Conservation (phyloP, 352 stramenopile genomes). For the Globisporangium camurandrum region DNA sequence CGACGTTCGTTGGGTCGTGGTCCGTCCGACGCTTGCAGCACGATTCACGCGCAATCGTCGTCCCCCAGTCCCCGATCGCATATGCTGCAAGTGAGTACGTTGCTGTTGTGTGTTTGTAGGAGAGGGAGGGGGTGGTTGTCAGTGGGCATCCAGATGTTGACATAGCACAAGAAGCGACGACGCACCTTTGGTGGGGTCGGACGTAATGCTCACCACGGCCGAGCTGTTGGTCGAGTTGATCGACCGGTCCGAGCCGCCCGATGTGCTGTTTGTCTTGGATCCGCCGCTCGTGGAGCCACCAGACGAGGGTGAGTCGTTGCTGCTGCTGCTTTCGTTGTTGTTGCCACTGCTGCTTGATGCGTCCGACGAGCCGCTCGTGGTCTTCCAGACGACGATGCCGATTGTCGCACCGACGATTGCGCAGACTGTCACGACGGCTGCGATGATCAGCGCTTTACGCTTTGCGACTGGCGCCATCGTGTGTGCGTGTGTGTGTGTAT, state of each 20-base stretch:
- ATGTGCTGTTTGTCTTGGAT: constrained; percentile 3
- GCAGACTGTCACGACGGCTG: constrained; percentile 29
- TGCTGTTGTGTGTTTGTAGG: constrained; percentile 7
- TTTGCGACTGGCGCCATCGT: constrained; percentile 9
- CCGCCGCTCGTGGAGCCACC: constrained; percentile 10
- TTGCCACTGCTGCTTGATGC: constrained; percentile 10
- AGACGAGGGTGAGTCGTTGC: too few relatives aligned
- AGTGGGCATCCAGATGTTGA: not conserved
- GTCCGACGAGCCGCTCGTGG: constrained; percentile 20
- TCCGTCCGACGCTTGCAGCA: constrained; percentile 60
- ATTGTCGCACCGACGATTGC: constrained; percentile 37
- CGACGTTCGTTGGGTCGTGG: constrained; percentile 40
- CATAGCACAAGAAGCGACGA: not conserved
- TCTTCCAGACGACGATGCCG: constrained; percentile 33
- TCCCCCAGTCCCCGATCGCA: constrained; percentile 71
- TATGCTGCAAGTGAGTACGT: constrained; percentile 54
- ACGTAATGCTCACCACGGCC: constrained; percentile 23
- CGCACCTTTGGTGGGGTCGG: constrained; percentile 39
- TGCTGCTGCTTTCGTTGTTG: not conserved
- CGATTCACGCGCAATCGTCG: constrained; percentile 49
- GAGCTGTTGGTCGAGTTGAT: constrained; percentile 17
- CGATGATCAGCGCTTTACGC: constrained; percentile 36
- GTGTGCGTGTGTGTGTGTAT: not conserved
- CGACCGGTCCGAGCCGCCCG: constrained; percentile 13
- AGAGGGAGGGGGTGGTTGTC: not conserved